phyloP scores from a whole-genome alignment of 2,329 filamentous ascomycete genomes.

The Achaetomium macrosporum region DNA sequence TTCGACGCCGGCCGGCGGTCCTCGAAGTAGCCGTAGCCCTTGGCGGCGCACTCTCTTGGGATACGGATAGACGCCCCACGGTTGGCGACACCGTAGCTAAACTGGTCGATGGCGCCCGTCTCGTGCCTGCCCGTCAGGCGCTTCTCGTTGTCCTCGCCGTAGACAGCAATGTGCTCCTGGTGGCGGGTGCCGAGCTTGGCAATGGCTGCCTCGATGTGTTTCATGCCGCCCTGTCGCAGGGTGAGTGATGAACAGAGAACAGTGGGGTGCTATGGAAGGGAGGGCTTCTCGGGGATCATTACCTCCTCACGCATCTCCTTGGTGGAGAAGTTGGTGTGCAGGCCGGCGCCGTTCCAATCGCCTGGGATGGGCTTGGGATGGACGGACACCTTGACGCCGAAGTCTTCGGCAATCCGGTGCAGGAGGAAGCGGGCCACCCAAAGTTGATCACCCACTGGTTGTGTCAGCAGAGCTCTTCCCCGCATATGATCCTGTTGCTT shows the following conservation, averaged over 20 bases:
- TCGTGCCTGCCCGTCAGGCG: slow-evolving; percentile 92
- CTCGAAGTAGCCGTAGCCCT: slow-evolving; percentile 62
- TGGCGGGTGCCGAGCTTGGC: slow-evolving; percentile 77
- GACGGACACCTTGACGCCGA: slow-evolving; percentile 91
- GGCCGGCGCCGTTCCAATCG: slow-evolving; percentile 92
- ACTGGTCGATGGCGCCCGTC: slow-evolving; percentile 92
- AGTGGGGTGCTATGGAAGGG: too few species aligned
- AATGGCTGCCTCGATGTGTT: slow-evolving; percentile 80
- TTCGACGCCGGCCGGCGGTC: slow-evolving; percentile 67
- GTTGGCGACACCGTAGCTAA: slow-evolving; percentile 93
- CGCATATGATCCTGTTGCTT: neutral
- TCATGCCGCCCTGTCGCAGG: slow-evolving; percentile 66
- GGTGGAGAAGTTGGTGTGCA: slow-evolving; percentile 91
- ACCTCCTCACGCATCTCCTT: slow-evolving; percentile 74
- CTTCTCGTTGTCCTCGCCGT: slow-evolving; percentile 91
- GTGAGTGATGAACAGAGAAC: neutral
- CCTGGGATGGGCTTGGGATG: slow-evolving; percentile 93
- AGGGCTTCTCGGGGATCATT: too few species aligned
- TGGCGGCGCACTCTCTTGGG: slow-evolving; percentile 57
- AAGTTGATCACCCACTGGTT: slow-evolving; percentile 83
- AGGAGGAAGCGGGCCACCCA: slow-evolving; percentile 91
- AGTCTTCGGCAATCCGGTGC: slow-evolving; percentile 80
- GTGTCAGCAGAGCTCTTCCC: slow-evolving; percentile 1
- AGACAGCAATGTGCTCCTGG: slow-evolving; percentile 79
- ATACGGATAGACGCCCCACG: slow-evolving; percentile 92